These are phyloP conservation scores for Dictyostelium capitatum DNA, from an alignment of 78 protist species.

Conservation along the genomic window DNA sequence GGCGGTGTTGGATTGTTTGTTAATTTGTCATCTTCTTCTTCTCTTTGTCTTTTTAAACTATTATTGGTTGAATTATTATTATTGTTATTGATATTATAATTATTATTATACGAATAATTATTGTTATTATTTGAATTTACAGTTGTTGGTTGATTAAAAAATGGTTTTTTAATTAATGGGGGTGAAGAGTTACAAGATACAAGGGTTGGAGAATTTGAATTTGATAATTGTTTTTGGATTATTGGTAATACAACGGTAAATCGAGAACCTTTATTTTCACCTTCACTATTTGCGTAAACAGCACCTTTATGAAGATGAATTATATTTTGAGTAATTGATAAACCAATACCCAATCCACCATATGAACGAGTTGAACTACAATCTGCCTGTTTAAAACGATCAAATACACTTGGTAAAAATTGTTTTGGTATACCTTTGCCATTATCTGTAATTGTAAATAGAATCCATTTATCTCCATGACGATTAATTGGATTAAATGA, in stretches of 20 bases:
- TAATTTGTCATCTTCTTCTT: background rate
- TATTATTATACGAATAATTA: background rate
- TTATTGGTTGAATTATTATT: background rate
- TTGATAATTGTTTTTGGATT: background rate
- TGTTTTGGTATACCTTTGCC: conserved; percentile 50
- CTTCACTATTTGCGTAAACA: conserved; percentile 41
- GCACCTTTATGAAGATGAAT: conserved; percentile 48
- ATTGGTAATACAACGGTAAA: conserved; percentile 37
- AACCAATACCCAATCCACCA: conserved; percentile 73
- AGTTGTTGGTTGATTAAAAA: conserved; percentile 22
- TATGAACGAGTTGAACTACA: conserved; percentile 43
- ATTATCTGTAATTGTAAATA: conserved; percentile 28
- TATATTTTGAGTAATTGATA: conserved; percentile 57
- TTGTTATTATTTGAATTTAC: background rate
- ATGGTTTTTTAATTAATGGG: conserved; percentile 20
- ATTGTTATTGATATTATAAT: background rate
- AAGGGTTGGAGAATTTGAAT: background rate
- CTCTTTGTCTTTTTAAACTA: background rate
- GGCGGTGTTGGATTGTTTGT: conserved; percentile 5
- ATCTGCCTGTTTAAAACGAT: conserved; percentile 62
- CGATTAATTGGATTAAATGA: background rate
- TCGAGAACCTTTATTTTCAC: conserved; percentile 35
- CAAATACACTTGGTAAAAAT: conserved; percentile 62
- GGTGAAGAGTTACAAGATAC: background rate
- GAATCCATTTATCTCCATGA: conserved; percentile 13